A percentile compares a stretch with the other conserved stretches of the same genome.
phyloP scores from a whole-genome alignment of 768 basidiomycete genomes.

The Mrakia frigida region DNA sequence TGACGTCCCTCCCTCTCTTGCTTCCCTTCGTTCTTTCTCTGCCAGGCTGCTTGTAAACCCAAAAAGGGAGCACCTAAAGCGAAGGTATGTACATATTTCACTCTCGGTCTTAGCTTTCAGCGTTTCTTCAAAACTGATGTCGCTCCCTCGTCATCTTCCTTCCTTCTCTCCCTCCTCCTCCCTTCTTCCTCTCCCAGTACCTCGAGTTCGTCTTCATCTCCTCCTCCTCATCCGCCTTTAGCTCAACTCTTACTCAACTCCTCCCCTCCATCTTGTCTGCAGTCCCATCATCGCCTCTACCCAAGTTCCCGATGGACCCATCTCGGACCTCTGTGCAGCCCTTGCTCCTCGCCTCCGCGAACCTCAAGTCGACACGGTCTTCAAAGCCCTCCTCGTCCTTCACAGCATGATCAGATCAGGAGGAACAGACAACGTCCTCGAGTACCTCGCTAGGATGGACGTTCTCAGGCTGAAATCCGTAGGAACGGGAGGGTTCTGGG shows the following conservation, averaged over 20 bases:
- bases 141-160: neutral
- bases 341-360: conserved; percentile 78
- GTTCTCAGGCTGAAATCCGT: conserved; percentile 77
- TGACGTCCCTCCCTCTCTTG: neutral
- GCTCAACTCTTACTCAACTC: neutral
- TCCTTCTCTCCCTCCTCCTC: conserved; percentile 3
- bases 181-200: conserved; percentile 55
- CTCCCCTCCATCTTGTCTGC: conserved; percentile 4
- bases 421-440: conserved; percentile 85
- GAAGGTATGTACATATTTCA: conserved; percentile 56
- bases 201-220: conserved; percentile 54
- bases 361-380: conserved; percentile 90
- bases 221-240: neutral
- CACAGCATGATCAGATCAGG: conserved; percentile 97
- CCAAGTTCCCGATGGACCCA: conserved; percentile 89
- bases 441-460: conserved; percentile 69
- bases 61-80: conserved; percentile 92
- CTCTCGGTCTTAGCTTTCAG: neutral
- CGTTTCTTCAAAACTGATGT: neutral
- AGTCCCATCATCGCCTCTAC: conserved; percentile 86
- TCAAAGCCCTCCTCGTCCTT: conserved; percentile 91
- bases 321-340: conserved; percentile 88
- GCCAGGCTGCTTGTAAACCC: conserved; percentile 85
- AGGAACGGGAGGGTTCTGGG: conserved; percentile 68
- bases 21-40: neutral